phyloP scores from a whole-genome alignment of 1,139 yeast genomes.

The Sugiyamaella paludigena region DNA sequence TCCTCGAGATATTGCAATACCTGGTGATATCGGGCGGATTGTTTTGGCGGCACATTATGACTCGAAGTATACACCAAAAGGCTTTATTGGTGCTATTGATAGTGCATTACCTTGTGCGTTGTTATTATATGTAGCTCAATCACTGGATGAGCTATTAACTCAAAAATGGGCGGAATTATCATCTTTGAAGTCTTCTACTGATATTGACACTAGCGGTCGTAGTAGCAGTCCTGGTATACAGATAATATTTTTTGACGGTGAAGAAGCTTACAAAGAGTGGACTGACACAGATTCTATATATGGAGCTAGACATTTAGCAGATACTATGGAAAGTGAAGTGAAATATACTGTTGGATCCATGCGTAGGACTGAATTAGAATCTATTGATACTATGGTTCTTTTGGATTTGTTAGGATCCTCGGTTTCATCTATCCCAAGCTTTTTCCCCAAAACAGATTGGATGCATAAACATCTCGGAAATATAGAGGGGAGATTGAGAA shows the following conservation, averaged over 20 bases:
- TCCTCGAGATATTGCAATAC: slow-evolving; percentile 20
- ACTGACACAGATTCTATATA: slow-evolving; percentile 50
- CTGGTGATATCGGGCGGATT: slow-evolving; percentile 36
- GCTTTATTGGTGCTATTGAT: slow-evolving; percentile 59
- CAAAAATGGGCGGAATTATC: slow-evolving; percentile 28
- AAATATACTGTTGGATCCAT: slow-evolving; percentile 14
- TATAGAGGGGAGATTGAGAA: slow-evolving; percentile 26
- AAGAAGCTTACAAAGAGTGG: slow-evolving; percentile 55
- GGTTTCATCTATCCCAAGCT: slow-evolving; percentile 45
- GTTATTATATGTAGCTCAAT: slow-evolving; percentile 45
- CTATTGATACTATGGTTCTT: slow-evolving; percentile 46
- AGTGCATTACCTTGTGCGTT: slow-evolving; percentile 58
- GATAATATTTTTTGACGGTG: slow-evolving; percentile 57
- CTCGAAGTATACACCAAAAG: slow-evolving; percentile 48
- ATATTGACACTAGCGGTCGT: slow-evolving; percentile 6
- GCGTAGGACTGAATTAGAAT: slow-evolving; percentile 27
- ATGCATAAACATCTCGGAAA: slow-evolving; percentile 40
- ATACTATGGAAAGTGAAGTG: slow-evolving; percentile 36
- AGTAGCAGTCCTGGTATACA: slow-evolving; percentile 42
- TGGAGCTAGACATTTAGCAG: slow-evolving; percentile 53
- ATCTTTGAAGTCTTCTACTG: slow-evolving; percentile 7
- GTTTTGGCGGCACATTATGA: slow-evolving; percentile 57
- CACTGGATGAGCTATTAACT: slow-evolving; percentile 33
- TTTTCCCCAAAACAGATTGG: slow-evolving; percentile 44
- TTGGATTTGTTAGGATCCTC: slow-evolving; percentile 50